A percentile compares a stretch with the other conserved stretches of the same genome.
These are phyloP conservation scores for Smithsoniella earleae DNA, from an alignment of 163 green algal genomes.

Conservation along the genomic window DNA sequence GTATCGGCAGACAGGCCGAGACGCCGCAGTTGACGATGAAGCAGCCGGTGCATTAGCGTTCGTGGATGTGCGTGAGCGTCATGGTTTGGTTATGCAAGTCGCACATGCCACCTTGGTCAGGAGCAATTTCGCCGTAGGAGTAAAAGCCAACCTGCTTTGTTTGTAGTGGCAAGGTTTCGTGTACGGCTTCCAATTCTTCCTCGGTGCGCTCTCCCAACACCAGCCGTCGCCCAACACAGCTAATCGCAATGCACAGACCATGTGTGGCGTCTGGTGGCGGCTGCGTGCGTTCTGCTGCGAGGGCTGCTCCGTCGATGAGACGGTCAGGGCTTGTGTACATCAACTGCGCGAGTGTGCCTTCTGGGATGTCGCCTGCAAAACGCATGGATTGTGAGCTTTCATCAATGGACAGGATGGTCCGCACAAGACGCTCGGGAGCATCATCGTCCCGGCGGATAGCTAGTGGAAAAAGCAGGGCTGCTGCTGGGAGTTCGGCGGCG, in stretches of 20 bases:
- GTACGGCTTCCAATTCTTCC: background rate
- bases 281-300: too few relatives aligned
- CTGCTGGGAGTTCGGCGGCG: background rate
- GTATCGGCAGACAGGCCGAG: background rate
- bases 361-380: background rate
- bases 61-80: background rate
- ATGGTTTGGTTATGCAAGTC: background rate
- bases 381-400: background rate
- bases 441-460: background rate
- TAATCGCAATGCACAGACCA: background rate
- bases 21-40: background rate
- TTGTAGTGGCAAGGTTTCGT: background rate
- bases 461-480: background rate
- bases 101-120: background rate
- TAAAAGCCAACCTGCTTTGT: background rate
- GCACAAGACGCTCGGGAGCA: background rate
- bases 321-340: too few relatives aligned
- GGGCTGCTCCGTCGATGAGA: too few relatives aligned
- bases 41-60: background rate
- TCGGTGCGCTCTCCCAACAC: background rate
- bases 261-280: background rate
- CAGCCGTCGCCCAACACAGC: background rate
- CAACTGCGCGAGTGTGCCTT: background rate
- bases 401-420: background rate
- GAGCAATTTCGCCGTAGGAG: background rate